Evolutionary conservation across 2,329 filamentous ascomycete species (phyloP).

Genomic region (Aspergillus fischeri): DNA sequence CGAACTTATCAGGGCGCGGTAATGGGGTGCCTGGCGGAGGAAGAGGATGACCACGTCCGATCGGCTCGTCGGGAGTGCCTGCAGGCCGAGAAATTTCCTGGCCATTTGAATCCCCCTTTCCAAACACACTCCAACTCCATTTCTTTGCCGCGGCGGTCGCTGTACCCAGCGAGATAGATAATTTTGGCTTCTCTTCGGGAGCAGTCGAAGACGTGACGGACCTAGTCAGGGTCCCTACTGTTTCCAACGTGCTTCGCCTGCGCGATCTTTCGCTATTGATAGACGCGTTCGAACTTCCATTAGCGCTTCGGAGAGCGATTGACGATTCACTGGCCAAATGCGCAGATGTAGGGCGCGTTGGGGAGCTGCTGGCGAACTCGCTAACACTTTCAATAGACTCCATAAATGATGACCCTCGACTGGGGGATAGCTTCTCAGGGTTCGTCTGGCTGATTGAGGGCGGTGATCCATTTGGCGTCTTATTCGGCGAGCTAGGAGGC

Average conservation of each 20-base stretch:
- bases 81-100: constrained; percentile 37
- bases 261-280: constrained; percentile 24
- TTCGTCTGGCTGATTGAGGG: constrained; percentile 33
- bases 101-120: constrained; percentile 38
- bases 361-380: constrained; percentile 17
- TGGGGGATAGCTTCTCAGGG: constrained; percentile 34
- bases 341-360: constrained; percentile 26
- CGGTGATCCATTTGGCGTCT: constrained; percentile 45
- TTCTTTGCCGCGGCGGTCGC: constrained; percentile 57
- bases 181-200: constrained; percentile 35
- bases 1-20: constrained; percentile 61
- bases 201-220: constrained; percentile 22
- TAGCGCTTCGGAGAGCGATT: constrained; percentile 16
- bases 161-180: constrained; percentile 42
- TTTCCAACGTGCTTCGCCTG: constrained; percentile 30
- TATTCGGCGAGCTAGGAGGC: constrained; percentile 51
- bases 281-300: constrained; percentile 23
- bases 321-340: constrained; percentile 22
- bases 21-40: constrained; percentile 77
- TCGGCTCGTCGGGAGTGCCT: constrained; percentile 60
- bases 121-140: constrained; percentile 53
- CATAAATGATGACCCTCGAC: constrained; percentile 49
- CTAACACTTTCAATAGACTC: constrained; percentile 37
- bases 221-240: constrained; percentile 26
- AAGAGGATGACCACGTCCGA: constrained; percentile 76